These are phyloP conservation scores for Psidium guajava DNA, from an alignment of 345 rosid genomes.

Conservation along the genomic window DNA sequence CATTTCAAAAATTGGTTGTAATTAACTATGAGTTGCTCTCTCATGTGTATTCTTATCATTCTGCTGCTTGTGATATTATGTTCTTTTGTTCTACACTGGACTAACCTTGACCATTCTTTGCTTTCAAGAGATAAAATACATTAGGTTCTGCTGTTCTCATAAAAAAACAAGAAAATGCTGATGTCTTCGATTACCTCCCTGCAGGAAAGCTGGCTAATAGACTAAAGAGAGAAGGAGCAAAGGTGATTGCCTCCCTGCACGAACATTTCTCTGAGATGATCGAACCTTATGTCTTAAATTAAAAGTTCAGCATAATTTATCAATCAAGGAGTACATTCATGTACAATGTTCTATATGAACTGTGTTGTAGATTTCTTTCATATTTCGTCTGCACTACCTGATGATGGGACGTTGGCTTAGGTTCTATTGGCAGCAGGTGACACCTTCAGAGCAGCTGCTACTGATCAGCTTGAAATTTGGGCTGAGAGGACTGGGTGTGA, in stretches of 20 bases:
- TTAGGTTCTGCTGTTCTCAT: neutral
- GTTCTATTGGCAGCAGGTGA: slow-evolving; percentile 96
- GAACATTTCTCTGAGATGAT: neutral
- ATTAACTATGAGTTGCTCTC: neutral
- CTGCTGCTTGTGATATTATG: neutral
- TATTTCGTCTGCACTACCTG: slow-evolving; percentile 3
- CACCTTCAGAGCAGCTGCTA: slow-evolving; percentile 97
- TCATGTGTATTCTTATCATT: neutral
- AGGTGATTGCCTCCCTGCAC: slow-evolving; percentile 27
- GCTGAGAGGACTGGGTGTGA: slow-evolving; percentile 91
- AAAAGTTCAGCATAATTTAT: neutral
- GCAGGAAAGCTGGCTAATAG: slow-evolving; percentile 92
- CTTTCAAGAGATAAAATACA: neutral
- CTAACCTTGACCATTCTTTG: neutral
- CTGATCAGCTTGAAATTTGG: slow-evolving; percentile 96
- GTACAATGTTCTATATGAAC: neutral
- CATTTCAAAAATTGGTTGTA: neutral
- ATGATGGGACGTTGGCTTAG: slow-evolving; percentile 33
- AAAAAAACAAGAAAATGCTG: neutral
- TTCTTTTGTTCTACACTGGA: neutral
- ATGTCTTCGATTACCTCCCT: slow-evolving; percentile 1
- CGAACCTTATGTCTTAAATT: neutral
- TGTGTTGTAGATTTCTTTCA: neutral
- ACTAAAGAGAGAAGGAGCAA: slow-evolving; percentile 74
- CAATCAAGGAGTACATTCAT: neutral